A percentile compares a stretch with the other conserved stretches of the same genome.
Evolutionary conservation across 2,329 filamentous ascomycete species (phyloP).

Genomic region (Claviceps spartinae): DNA sequence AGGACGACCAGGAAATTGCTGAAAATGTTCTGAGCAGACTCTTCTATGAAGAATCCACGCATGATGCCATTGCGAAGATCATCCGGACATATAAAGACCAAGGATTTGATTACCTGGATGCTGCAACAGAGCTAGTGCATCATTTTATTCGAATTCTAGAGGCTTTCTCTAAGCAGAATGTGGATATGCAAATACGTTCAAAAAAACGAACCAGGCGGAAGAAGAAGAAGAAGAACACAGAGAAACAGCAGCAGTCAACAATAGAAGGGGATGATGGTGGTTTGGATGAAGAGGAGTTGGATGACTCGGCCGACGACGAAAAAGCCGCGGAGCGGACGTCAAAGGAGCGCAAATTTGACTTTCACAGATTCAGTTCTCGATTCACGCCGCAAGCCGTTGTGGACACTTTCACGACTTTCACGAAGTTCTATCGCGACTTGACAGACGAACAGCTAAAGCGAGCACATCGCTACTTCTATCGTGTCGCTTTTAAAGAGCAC

Average conservation of each 20-base stretch:
- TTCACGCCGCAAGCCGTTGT: conserved; percentile 78
- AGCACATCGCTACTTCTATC: conserved; percentile 86
- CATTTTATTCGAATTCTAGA: conserved; percentile 88
- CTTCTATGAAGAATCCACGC: conserved; percentile 95
- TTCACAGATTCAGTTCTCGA: conserved; percentile 64
- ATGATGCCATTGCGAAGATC: conserved; percentile 73
- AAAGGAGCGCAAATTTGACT: conserved; percentile 87
- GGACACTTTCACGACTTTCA: conserved; percentile 75
- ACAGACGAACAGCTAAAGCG: conserved; percentile 72
- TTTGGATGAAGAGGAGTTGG: conserved; percentile 44
- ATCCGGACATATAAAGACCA: conserved; percentile 84
- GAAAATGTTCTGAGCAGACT: conserved; percentile 93
- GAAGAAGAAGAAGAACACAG: conserved; percentile 65
- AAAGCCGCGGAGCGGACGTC: conserved; percentile 55
- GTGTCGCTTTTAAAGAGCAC: conserved; percentile 88
- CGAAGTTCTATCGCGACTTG: conserved; percentile 69
- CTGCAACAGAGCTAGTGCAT: conserved; percentile 78
- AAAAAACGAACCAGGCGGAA: conserved; percentile 62
- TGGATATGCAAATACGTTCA: conserved; percentile 83
- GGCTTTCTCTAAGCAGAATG: conserved; percentile 86
- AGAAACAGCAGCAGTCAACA: conserved; percentile 57
- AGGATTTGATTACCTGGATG: conserved; percentile 84
- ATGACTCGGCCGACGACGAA: conserved; percentile 60
- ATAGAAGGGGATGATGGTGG: conserved; percentile 26
- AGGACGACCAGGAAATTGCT: conserved; percentile 95